These are phyloP conservation scores for Exobasidium rhododendri DNA, from an alignment of 1,284 basidiomycete genomes.

Conservation along the genomic window DNA sequence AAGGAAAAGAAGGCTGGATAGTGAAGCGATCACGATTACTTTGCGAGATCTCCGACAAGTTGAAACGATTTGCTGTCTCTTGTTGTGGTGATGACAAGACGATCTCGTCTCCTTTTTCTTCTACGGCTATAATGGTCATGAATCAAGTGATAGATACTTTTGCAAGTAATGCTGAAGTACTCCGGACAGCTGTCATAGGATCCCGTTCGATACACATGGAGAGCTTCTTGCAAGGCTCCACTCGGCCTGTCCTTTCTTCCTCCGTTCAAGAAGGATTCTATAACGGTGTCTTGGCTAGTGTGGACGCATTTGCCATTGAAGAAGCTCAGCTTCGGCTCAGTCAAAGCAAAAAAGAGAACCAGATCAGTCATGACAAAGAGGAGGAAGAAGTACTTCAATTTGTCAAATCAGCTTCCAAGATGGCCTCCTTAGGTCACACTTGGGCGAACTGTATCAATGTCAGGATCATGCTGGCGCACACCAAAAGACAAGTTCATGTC, in stretches of 20 bases:
- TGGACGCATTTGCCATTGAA: background rate
- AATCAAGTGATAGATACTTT: slow-evolving; percentile 9
- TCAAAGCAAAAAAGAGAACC: background rate
- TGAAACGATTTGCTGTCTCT: background rate
- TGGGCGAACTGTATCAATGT: slow-evolving; percentile 12
- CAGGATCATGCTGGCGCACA: slow-evolving; percentile 1
- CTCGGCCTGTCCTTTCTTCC: background rate
- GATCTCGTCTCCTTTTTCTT: background rate
- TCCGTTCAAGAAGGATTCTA: slow-evolving; percentile 1
- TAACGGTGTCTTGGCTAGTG: slow-evolving; percentile 4
- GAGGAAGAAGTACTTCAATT: background rate
- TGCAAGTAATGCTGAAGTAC: background rate
- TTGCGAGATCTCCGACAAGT: slow-evolving; percentile 7
- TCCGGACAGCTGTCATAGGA: background rate
- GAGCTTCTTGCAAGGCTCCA: background rate
- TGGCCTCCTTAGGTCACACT: slow-evolving; percentile 5
- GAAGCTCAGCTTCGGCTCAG: background rate
- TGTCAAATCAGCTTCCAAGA: background rate
- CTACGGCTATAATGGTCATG: background rate
- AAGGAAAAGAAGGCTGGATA: background rate
- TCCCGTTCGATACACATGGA: background rate
- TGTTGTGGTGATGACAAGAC: too few relatives aligned
- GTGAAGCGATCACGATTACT: background rate
- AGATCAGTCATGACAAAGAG: background rate
- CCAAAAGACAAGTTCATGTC: background rate